Evolutionary conservation across 1,139 yeast genomes (phyloP), one percentile per base, ranked within the genome.

Genomic region (Yamadazyma dendronema): DNA sequence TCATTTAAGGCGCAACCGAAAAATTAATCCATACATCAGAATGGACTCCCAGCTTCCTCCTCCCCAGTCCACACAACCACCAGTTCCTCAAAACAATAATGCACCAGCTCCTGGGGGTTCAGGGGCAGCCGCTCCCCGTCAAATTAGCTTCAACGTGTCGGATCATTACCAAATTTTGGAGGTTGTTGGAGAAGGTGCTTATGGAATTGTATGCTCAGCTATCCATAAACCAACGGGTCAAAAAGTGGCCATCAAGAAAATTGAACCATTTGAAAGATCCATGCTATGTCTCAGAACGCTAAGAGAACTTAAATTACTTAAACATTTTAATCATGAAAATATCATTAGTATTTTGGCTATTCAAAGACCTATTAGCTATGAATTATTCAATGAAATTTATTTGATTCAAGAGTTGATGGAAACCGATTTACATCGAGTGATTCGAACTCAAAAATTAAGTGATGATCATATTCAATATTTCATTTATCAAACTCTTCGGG

Each of bases 141-240:
- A 78, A 43, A 77, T 85, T 37, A 76, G 90, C 14, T 90, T 90
- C 67, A 88, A 89, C 54, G 94, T 92, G 17, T 83, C 94, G 30
- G 87, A 86, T 41, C 88, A 86, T 53, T 90, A 90, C 59, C 88
- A 87, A 58, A 80, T 90, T 34, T 69, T 81, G 30, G 94, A 86
- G 50, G 79, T 90, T 13, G 86, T 88, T 11, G 98, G 98, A 5
- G 97, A 90, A 59, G 98, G 98, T n/a, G 98, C 98, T 1, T 92
- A 92, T 54, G 98, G 98, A 4, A 79, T 92, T 12, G 98, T 92
- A 15, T 90, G 97, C 55, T 82, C 95, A 17, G 98, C 97, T 0
- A 65, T 84, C 13, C 96, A 92, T 62, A 77, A 79, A 52, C 97
- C 97, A 4, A 78, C 95, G 6, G 82, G 84, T 42, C 94, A 87